phyloP scores from a whole-genome alignment of 2,329 filamentous ascomycete species.

The Harringtonia aguacate region DNA sequence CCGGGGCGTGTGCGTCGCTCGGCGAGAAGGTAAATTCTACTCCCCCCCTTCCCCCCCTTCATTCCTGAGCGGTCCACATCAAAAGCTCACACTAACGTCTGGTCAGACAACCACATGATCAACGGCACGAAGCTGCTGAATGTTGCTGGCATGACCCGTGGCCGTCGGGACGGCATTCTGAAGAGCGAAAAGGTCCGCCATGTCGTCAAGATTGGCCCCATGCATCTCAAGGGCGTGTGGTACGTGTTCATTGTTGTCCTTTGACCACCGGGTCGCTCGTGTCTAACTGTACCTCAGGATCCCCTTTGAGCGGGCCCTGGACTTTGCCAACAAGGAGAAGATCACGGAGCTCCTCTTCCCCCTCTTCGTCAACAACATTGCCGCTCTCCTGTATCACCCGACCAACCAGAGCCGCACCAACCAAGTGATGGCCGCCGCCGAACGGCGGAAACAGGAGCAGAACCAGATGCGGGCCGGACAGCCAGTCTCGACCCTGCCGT shows the following conservation, averaged over 20 bases:
- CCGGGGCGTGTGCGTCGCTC: constrained; percentile 87
- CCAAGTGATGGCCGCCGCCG: constrained; percentile 77
- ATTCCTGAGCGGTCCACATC: neutral
- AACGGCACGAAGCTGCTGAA: constrained; percentile 96
- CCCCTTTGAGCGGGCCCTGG: constrained; percentile 90
- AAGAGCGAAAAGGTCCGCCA: constrained; percentile 97
- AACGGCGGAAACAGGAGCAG: constrained; percentile 64
- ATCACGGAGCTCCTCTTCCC: constrained; percentile 94
- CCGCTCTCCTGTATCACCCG: constrained; percentile 84
- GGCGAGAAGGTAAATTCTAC: constrained; percentile 63
- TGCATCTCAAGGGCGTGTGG: constrained; percentile 98
- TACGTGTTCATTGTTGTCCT: constrained; percentile 34
- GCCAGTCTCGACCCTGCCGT: constrained; percentile 46
- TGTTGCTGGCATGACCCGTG: constrained; percentile 95
- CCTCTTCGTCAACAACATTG: constrained; percentile 95
- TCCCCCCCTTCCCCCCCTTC: neutral
- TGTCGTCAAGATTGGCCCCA: constrained; percentile 97
- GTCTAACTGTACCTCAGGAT: constrained; percentile 53
- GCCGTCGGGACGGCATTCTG: constrained; percentile 86
- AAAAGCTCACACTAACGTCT: neutral
- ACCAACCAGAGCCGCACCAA: constrained; percentile 75
- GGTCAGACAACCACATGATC: constrained; percentile 92
- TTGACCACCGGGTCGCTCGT: too few relatives aligned
- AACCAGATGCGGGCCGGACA: constrained; percentile 52
- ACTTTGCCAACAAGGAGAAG: constrained; percentile 99